A percentile compares a stretch with the other conserved stretches of the same genome.
phyloP scores from a whole-genome alignment of 2,329 filamentous ascomycete species.

The Cadophora sp. region DNA sequence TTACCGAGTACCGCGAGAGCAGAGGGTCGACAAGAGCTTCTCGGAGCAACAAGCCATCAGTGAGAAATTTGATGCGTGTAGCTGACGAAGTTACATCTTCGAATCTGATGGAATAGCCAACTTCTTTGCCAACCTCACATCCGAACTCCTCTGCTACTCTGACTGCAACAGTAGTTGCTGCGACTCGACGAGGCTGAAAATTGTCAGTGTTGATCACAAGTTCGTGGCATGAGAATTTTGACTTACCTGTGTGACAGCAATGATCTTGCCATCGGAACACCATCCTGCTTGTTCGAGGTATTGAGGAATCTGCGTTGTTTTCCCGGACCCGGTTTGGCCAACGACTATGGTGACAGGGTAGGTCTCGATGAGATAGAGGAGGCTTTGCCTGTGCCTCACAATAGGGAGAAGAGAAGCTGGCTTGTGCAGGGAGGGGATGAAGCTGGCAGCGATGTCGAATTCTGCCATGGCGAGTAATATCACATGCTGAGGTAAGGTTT shows the following conservation, averaged over 20 bases:
- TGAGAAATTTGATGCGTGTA: conserved; percentile 94
- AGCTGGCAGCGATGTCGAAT: conserved; percentile 61
- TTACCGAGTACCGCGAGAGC: conserved; percentile 87
- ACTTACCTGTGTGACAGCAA: conserved; percentile 88
- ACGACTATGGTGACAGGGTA: conserved; percentile 86
- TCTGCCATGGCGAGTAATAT: conserved; percentile 50
- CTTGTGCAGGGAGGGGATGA: conserved; percentile 86
- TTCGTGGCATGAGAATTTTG: background rate
- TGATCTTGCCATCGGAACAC: conserved; percentile 81
- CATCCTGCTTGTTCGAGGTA: conserved; percentile 89
- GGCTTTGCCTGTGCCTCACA: conserved; percentile 76
- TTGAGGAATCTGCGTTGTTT: conserved; percentile 95
- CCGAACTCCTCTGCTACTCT: conserved; percentile 89
- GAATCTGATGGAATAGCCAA: conserved; percentile 91
- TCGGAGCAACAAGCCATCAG: conserved; percentile 87
- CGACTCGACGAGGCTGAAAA: conserved; percentile 80
- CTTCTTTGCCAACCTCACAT: conserved; percentile 86
- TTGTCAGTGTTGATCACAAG: conserved; percentile 23
- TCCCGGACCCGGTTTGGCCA: conserved; percentile 93
- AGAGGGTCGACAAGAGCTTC: conserved; percentile 94
- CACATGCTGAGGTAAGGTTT: conserved; percentile 25
- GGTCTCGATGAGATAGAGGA: conserved; percentile 88
- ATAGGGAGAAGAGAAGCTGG: conserved; percentile 86
- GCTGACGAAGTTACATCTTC: conserved; percentile 88
- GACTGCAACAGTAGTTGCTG: conserved; percentile 86